phyloP scores from a whole-genome alignment of 2,329 filamentous ascomycete species.

The Bipolaris zeicola region DNA sequence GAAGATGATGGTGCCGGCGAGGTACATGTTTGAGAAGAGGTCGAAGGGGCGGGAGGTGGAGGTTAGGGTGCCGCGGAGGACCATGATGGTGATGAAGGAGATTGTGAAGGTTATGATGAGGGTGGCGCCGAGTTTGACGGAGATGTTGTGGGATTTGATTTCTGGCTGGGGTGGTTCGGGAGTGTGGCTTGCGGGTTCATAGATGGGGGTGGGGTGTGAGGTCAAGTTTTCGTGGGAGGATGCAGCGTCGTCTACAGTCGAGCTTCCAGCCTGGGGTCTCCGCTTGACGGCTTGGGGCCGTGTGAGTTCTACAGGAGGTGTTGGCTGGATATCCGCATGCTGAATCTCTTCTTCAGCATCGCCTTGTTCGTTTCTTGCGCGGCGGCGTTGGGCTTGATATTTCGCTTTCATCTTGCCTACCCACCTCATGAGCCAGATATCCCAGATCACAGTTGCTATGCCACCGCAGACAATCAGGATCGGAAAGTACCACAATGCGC shows the following conservation, averaged over 20 bases:
- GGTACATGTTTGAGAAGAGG: constrained; percentile 74
- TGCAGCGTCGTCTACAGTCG: constrained; percentile 3
- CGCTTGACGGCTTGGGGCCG: constrained; percentile 19
- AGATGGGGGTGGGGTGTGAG: background rate
- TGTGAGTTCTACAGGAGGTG: background rate
- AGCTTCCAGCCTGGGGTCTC: constrained; percentile 24
- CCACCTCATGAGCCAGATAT: constrained; percentile 58
- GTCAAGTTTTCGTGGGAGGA: constrained; percentile 24
- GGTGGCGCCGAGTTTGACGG: constrained; percentile 44
- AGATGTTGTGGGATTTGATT: constrained; percentile 43
- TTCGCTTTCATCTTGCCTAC: constrained; percentile 38
- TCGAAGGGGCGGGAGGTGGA: constrained; percentile 57
- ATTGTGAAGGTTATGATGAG: constrained; percentile 57
- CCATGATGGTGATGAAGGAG: constrained; percentile 63
- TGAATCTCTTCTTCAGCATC: constrained; percentile 27
- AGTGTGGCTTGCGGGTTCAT: background rate
- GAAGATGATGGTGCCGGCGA: constrained; percentile 68
- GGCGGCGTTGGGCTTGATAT: constrained; percentile 24
- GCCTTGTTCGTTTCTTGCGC: constrained; percentile 19
- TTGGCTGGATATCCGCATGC: background rate
- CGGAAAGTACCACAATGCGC: constrained; percentile 77
- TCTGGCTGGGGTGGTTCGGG: constrained; percentile 19
- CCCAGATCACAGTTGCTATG: constrained; percentile 59
- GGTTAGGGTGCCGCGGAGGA: constrained; percentile 50
- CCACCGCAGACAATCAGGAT: constrained; percentile 65